Evolutionary conservation across 176 grass and related monocot species (phyloP).

Genomic region (Oryza nivara): DNA sequence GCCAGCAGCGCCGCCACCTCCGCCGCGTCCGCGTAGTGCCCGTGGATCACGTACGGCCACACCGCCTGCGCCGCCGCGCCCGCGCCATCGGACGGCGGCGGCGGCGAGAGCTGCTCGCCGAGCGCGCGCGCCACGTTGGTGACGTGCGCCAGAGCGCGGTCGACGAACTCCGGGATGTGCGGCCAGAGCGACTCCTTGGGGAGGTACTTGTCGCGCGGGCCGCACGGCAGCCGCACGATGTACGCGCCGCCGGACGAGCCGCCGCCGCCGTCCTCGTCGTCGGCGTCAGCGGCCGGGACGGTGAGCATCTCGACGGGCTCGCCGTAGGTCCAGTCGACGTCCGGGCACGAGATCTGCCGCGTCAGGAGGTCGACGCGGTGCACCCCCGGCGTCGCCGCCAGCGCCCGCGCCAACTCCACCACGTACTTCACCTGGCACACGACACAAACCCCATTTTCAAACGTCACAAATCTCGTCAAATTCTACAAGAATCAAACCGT

Average conservation of each 20-base stretch:
- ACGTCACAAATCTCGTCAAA: not conserved
- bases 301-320: slow-evolving; percentile 92
- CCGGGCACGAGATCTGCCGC: slow-evolving; percentile 71
- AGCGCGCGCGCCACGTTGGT: slow-evolving; percentile 78
- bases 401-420: slow-evolving; percentile 83
- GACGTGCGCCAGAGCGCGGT: slow-evolving; percentile 88
- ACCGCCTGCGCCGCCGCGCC: slow-evolving; percentile 16
- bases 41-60: slow-evolving; percentile 90
- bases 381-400: slow-evolving; percentile 80
- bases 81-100: not conserved
- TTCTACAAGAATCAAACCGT: not conserved
- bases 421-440: slow-evolving; percentile 84
- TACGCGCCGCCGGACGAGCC: slow-evolving; percentile 58
- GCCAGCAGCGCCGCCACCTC: slow-evolving; percentile 77
- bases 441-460: too few relatives aligned
- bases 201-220: slow-evolving; percentile 80
- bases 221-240: slow-evolving; percentile 86
- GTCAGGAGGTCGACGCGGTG: slow-evolving; percentile 85
- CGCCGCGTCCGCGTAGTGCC: slow-evolving; percentile 90
- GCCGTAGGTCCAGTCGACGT: slow-evolving; percentile 94
- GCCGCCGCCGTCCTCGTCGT: not conserved
- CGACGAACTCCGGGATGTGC: slow-evolving; percentile 92
- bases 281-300: not conserved
- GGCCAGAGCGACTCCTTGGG: slow-evolving; percentile 91
- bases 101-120: slow-evolving; percentile 43